Conservation (phyloP, 306 rosid species). For the Benincasa hispida region DNA sequence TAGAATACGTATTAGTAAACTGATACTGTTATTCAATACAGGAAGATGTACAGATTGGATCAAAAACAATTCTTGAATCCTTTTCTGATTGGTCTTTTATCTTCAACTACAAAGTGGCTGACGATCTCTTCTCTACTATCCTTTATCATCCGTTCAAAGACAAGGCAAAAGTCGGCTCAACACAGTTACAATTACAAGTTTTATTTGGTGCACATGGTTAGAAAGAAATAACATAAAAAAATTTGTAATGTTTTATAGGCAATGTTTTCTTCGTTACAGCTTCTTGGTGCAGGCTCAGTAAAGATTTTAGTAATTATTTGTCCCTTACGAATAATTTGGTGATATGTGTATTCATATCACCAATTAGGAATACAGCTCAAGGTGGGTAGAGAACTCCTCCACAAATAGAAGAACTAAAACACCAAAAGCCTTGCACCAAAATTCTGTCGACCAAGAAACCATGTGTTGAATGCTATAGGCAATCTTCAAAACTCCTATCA, state of each 20-base stretch:
- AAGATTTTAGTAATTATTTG: neutral
- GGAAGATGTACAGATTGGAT: neutral
- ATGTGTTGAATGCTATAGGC: too few species aligned
- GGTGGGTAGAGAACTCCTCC: too few species aligned
- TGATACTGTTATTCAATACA: neutral
- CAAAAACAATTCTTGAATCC: neutral
- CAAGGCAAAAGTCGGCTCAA: neutral
- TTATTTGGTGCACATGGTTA: neutral
- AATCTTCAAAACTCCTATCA: too few species aligned
- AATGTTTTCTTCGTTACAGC: neutral
- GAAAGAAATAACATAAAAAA: neutral
- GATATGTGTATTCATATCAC: neutral
- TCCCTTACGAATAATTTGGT: neutral
- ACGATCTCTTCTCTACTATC: neutral
- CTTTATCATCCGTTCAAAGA: neutral
- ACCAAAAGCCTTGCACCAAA: too few species aligned
- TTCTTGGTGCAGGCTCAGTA: neutral
- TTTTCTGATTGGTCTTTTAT: neutral
- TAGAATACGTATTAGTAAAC: neutral
- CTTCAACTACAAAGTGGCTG: neutral
- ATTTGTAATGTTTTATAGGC: neutral
- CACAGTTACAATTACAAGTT: neutral
- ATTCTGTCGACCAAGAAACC: too few species aligned
- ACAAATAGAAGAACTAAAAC: too few species aligned
- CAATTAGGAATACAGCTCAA: too few species aligned